Percentiles rank a stretch among this genome's conserved stretches.
These are phyloP conservation scores for Magnolia changhungtana DNA, from an alignment of 164 flowering plant genomes.

Conservation along the genomic window DNA sequence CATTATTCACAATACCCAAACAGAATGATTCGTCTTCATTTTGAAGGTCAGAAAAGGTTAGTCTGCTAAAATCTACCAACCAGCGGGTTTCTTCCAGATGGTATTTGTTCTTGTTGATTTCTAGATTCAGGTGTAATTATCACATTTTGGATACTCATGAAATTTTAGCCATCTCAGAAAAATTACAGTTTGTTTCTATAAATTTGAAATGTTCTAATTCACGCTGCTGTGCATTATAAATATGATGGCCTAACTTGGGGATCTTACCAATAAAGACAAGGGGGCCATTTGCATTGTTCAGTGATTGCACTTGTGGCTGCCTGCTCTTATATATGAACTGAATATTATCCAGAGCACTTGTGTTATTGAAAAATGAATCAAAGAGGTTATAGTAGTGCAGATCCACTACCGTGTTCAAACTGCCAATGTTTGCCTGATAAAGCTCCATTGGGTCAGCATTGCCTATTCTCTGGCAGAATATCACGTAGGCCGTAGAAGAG, in stretches of 20 bases:
- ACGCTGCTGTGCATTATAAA: background rate
- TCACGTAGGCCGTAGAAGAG: constrained; percentile 66
- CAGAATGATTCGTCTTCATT: no score
- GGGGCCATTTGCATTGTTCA: constrained; percentile 67
- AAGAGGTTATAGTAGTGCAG: constrained; percentile 88
- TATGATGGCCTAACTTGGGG: background rate
- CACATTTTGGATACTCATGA: background rate
- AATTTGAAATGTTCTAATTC: background rate
- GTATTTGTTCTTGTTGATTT: no score
- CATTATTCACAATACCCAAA: no score
- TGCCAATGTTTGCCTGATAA: constrained; percentile 60
- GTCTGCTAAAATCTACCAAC: no score
- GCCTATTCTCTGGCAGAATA: constrained; percentile 86
- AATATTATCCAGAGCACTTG: constrained; percentile 60
- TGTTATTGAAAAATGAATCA: constrained; percentile 49
- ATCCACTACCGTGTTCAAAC: constrained; percentile 66
- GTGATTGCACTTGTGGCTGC: constrained; percentile 50
- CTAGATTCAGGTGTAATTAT: background rate
- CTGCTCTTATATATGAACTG: constrained; percentile 60
- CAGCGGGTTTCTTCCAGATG: no score
- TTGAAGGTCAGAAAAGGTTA: no score
- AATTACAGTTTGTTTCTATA: background rate
- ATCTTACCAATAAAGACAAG: constrained; percentile 72
- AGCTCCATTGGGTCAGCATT: constrained; percentile 81
- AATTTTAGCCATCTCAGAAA: background rate